Base-by-base conservation (phyloP, 495 filamentous ascomycete genomes). In the Neurospora sp. region DNA sequence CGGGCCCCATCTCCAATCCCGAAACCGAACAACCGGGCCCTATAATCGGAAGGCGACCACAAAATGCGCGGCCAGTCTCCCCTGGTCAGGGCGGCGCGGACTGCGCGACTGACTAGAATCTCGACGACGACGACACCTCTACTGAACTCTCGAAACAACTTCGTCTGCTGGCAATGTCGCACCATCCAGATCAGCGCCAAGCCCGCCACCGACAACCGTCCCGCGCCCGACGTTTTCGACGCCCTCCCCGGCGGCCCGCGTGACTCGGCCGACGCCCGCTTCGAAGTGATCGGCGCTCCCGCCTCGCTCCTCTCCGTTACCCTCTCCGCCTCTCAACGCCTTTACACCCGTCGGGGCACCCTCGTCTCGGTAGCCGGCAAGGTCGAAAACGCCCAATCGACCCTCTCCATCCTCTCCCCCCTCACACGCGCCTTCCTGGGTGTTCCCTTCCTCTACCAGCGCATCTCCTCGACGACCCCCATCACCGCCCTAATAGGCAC, bases 371-470 rank as follows among this genome's bases (percentile, higher is more conserved):
- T 99, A 69, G 93, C 92, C 75, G 96, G 96, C 70, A 93, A 95
- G 76, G 85, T 92, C 42, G 93, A 97, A 79, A 96, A 97, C 89
- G 87, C 89, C 72, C 87, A 94, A 83, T 98, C 95, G 14, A 94
- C 93, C 3, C 86, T 99, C 73, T 96, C 94, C 71, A 83, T 97
- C 70, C 89, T 98, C 48, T 89, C 91, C 68, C 96, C 96, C 14
- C 88, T 97, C 77, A 85, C 88, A 45, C 89, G 96, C 78, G 89
- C 92, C 35, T 75, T 87, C 72, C 87, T 95, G 31, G 91, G 94
- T 70, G 89, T 98, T 42, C 96, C 96, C 7, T 99, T 99, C 81
- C 86, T 98, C 74, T 99, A 98, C 82, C 96, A 98, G 83, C 76
- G 92, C 86, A 88, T 97, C 71, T 89, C 92, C 70, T 96, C 94